Evolutionary conservation across 345 rosid genomes (phyloP).

Genomic region (Erodium maritimum): DNA sequence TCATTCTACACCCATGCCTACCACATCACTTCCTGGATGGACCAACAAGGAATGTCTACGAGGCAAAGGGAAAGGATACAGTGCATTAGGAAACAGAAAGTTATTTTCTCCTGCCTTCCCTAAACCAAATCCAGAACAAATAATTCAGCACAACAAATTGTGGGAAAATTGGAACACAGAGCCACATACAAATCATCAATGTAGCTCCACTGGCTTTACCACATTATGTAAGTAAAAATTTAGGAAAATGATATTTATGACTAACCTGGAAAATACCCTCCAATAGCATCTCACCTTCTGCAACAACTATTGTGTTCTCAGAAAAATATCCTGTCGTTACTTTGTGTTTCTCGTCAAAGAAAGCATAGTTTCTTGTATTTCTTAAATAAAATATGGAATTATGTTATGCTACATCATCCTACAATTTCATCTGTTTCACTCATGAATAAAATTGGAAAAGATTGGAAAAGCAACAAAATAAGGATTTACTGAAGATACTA

Average conservation of each 20-base stretch:
- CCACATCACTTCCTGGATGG: neutral
- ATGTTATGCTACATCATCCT: neutral
- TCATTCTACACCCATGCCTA: neutral
- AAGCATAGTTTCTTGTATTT: conserved; percentile 3
- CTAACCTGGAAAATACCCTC: conserved; percentile 76
- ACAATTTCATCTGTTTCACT: too few relatives aligned
- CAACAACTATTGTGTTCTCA: conserved; percentile 86
- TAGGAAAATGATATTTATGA: conserved; percentile 3
- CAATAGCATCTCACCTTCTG: conserved; percentile 77
- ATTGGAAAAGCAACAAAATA: too few relatives aligned
- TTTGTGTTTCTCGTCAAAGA: conserved; percentile 61
- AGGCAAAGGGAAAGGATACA: neutral
- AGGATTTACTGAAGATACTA: too few relatives aligned
- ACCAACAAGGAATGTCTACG: neutral
- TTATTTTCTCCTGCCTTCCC: too few relatives aligned
- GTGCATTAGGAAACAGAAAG: too few relatives aligned
- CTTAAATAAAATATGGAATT: too few relatives aligned
- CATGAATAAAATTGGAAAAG: too few relatives aligned
- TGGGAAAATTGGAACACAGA: too few relatives aligned
- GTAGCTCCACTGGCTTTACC: too few relatives aligned
- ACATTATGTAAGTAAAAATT: neutral
- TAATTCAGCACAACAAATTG: too few relatives aligned
- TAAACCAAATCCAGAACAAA: too few relatives aligned
- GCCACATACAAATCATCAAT: too few relatives aligned
- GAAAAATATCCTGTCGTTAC: conserved; percentile 82